Conservation (phyloP, 768 basidiomycete species). For the Phaffia australis region DNA sequence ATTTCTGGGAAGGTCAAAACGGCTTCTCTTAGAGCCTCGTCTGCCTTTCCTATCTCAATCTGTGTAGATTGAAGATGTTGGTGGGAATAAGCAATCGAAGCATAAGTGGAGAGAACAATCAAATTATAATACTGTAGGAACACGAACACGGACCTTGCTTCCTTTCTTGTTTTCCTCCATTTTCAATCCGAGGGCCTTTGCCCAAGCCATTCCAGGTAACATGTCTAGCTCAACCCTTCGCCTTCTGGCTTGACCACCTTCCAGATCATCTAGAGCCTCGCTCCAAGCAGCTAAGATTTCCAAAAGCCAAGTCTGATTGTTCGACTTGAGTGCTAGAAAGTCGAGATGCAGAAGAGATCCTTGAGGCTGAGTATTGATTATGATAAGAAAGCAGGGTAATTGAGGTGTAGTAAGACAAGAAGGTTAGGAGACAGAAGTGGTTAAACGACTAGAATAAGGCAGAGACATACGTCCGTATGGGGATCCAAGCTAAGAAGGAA, state of each 20-base stretch:
- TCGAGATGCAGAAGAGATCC: constrained; percentile 68
- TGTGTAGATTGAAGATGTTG: constrained; percentile 34
- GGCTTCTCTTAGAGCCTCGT: constrained; percentile 60
- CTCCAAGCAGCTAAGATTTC: constrained; percentile 44
- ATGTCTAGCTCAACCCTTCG: constrained; percentile 7
- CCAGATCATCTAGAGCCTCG: constrained; percentile 32
- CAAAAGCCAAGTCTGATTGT: constrained; percentile 69
- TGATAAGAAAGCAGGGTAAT: constrained; percentile 33
- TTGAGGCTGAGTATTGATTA: constrained; percentile 47
- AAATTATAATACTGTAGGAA: not conserved
- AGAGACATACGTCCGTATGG: constrained; percentile 36
- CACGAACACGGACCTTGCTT: constrained; percentile 41
- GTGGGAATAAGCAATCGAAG: not conserved
- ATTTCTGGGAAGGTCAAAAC: constrained; percentile 68
- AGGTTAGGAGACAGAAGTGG: constrained; percentile 16
- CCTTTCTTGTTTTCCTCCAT: constrained; percentile 43
- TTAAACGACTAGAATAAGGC: not conserved
- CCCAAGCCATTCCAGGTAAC: constrained; percentile 40
- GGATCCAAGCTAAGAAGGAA: constrained; percentile 77
- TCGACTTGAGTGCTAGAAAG: constrained; percentile 68
- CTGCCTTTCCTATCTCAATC: constrained; percentile 48
- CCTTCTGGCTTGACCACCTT: constrained; percentile 39
- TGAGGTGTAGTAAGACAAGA: constrained; percentile 35
- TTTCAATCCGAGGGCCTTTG: constrained; percentile 57
- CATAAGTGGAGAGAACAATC: not conserved